phyloP scores from a whole-genome alignment of 2,329 filamentous ascomycete genomes.

The Nannizzia gypsea region DNA sequence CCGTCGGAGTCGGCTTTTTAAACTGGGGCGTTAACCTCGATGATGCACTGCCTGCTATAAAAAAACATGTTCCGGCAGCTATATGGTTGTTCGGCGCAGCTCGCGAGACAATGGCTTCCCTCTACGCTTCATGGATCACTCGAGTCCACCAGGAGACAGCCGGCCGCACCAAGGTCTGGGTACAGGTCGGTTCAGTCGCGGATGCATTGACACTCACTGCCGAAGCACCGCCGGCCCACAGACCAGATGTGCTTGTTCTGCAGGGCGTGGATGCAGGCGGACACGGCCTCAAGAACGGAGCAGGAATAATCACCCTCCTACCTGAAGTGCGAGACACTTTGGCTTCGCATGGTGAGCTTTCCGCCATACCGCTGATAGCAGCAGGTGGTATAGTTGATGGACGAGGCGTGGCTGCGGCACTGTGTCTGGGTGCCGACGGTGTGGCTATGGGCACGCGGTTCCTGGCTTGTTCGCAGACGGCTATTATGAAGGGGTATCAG shows the following conservation, averaged over 20 bases:
- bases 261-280: constrained; percentile 46
- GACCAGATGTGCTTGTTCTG: constrained; percentile 39
- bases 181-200: constrained; percentile 40
- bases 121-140: constrained; percentile 28
- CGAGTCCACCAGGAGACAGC: constrained; percentile 30
- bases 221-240: not conserved
- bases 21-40: constrained; percentile 28
- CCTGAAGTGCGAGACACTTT: constrained; percentile 40
- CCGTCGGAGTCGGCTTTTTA: constrained; percentile 32
- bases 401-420: constrained; percentile 39
- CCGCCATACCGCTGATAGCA: constrained; percentile 38
- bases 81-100: constrained; percentile 32
- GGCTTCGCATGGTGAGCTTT: constrained; percentile 13
- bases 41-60: constrained; percentile 20
- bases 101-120: constrained; percentile 18
- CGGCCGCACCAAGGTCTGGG: constrained; percentile 38
- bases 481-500: constrained; percentile 40
- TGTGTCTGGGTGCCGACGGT: constrained; percentile 43
- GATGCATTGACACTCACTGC: constrained; percentile 31
- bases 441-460: constrained; percentile 54
- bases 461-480: constrained; percentile 42
- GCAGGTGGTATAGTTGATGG: constrained; percentile 45
- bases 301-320: constrained; percentile 38
- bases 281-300: constrained; percentile 38
- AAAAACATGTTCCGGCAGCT: constrained; percentile 25